Evolutionary conservation across 1,284 basidiomycete genomes (phyloP), one percentile per base, ranked within the genome.

Genomic region (Pterulicium gracile): DNA sequence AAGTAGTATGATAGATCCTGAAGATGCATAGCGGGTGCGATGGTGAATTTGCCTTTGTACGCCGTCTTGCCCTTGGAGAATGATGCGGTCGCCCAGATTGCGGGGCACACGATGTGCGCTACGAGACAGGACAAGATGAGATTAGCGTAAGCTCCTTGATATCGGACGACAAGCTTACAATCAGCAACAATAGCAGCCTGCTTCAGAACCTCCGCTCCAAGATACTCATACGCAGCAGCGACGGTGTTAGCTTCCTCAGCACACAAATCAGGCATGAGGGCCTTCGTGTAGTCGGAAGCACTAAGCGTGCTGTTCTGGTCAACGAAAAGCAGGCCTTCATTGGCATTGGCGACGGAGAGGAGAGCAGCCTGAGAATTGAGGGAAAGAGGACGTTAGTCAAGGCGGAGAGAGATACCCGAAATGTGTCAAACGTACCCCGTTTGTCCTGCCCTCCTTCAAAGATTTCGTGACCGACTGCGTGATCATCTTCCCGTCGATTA

Each of bases 401-500:
- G 15, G 2, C 3, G 13, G 43, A 5, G 41, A 20, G 43, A 22
- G n/a, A 39, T 32, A 18, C 12, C 14, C 17, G 42, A 3, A 1
- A 53, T n/a, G n/a, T n/a, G n/a, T n/a, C n/a, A n/a, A 10, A 17
- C 62, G 10, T 51, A 72, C 70, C 10, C 67, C 69, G 32, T 73
- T 72, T 7, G 68, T 53, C 41, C 56, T 60, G 12, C 60, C 54
- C 42, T 61, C 47, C 2, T 49, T 48, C 0, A 75, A 54, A 0
- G 69, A 58, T 36, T 63, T 47, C 0, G 61, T 66, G 0, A 72
- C 68, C 2, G 66, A 55, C 47, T 71, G 63, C 3, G 61, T 58
- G 40, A 73, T 74, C 46, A 75, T 63, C 0, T 54, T 53, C 0
- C 64, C 72, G 49, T 76, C 73, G 3, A 73, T 61, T 12, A 70